Evolutionary conservation across 768 basidiomycete species (phyloP), one percentile per base, ranked within the genome.

Genomic region (Mycena latifolia): DNA sequence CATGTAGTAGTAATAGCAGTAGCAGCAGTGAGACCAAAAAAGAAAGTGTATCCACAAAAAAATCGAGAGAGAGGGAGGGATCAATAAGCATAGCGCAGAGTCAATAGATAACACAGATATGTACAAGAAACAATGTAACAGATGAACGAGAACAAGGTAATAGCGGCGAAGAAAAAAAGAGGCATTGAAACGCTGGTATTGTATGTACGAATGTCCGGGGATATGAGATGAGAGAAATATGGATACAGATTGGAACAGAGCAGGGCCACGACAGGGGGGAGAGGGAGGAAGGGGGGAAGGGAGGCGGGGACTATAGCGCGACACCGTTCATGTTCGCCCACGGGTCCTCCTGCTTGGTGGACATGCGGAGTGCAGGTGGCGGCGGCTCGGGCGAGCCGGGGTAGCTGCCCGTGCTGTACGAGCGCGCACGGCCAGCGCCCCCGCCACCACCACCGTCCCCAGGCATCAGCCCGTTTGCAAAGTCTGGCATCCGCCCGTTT

Each of bases 381-480:
- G 46, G 47, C 48, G 67, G 62, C 28, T 61, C 62, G 1, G 62
- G 54, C 7, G 53, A 45, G 20, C 58, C 67, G 7, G 27, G 58
- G 47, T 69, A 69, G 59, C 63, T 65, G 10, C 68, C 68, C 28
- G 60, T 37, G 51, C 55, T 65, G 20, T 65, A 65, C 29, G 63
- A 69, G 25, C 67, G 53, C 63, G 47, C 41, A 9, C 60, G 27
- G 18, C 39, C n/a, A n/a, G n/a, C n/a, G n/a, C n/a, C n/a, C n/a
- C n/a, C 55, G 18, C 37, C 39, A 20, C 43, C 43, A 20, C 51
- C 35, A 24, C 9, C n/a, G 20, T 59, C 57, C 15, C 46, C 54
- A 1, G 45, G 59, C 68, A 65, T 69, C 4, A 65, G 50, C 51
- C 67, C 67, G 28, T 27, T 50, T 24, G 73, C 95, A 31, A 60